Evolutionary conservation across 441 rosid species (phyloP).

Genomic region (Geranium incanum): DNA sequence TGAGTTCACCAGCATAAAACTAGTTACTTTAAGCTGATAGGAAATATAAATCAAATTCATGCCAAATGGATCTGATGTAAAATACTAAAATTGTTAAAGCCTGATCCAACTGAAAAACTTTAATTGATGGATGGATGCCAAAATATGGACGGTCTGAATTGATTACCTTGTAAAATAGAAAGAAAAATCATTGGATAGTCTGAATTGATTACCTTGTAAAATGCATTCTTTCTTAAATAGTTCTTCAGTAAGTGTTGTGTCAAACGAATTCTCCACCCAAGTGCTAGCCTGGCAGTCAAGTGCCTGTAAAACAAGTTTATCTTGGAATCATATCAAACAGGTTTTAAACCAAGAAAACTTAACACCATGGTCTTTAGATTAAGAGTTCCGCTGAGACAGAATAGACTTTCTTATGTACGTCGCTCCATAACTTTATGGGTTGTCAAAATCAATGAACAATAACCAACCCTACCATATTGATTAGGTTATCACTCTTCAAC

Average conservation of each 20-base stretch:
- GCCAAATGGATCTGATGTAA: no score
- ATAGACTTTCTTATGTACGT: background rate
- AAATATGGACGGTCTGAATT: background rate
- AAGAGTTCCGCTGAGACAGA: background rate
- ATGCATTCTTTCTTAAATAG: slow-evolving; percentile 86
- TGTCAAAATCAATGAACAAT: background rate
- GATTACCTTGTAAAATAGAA: slow-evolving; percentile 72
- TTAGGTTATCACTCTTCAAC: background rate
- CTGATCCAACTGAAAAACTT: no score
- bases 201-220: slow-evolving; percentile 66
- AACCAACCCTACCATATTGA: background rate
- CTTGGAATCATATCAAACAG: background rate
- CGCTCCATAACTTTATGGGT: background rate
- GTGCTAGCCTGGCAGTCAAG: slow-evolving; percentile 74
- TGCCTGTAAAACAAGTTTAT: slow-evolving; percentile 45
- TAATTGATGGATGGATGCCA: no score
- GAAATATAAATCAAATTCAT: background rate
- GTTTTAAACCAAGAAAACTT: background rate
- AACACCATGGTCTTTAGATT: background rate
- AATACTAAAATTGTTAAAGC: no score
- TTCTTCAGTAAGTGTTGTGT: slow-evolving; percentile 82
- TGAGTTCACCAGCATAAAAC: slow-evolving; percentile 9
- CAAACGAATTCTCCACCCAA: slow-evolving; percentile 95
- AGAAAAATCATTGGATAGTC: background rate
- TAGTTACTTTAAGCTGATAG: background rate